Percentiles rank a stretch among this genome's conserved stretches.
Evolutionary conservation across 2,329 filamentous ascomycete species (phyloP).

Genomic region (Aspergillus tanneri): DNA sequence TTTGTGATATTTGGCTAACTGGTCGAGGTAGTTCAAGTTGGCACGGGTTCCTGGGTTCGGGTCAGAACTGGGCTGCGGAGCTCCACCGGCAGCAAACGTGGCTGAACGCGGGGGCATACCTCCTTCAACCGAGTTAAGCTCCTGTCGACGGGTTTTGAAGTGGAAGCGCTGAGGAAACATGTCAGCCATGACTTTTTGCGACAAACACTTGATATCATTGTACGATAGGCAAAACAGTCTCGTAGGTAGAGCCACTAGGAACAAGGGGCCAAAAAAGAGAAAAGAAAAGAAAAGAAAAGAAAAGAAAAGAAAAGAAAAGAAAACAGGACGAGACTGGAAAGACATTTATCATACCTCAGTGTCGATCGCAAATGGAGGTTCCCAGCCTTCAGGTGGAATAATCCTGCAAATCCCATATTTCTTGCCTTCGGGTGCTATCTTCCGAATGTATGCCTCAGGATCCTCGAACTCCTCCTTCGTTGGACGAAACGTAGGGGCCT

Average conservation of each 20-base stretch:
- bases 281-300: conserved; percentile 1
- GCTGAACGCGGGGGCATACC: conserved; percentile 57
- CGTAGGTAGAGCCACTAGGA: too few relatives aligned
- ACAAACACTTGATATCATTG: neutral
- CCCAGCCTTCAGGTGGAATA: conserved; percentile 90
- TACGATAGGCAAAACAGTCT: too few relatives aligned
- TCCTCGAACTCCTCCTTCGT: conserved; percentile 94
- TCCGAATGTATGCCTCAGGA: conserved; percentile 88
- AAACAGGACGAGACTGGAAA: too few relatives aligned
- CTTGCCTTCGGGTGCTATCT: conserved; percentile 80
- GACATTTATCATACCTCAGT: conserved; percentile 72
- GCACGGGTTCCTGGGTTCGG: conserved; percentile 73
- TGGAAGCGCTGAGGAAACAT: conserved; percentile 73
- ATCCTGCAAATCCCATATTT: conserved; percentile 95
- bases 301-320: neutral
- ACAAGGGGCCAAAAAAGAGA: conserved; percentile 3
- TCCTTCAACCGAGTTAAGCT: conserved; percentile 97
- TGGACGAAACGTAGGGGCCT: conserved; percentile 86
- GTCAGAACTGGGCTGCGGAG: conserved; percentile 41
- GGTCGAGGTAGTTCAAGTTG: conserved; percentile 93
- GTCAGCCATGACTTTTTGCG: conserved; percentile 26
- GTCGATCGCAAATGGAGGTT: conserved; percentile 92
- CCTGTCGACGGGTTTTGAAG: conserved; percentile 92
- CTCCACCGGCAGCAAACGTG: conserved; percentile 29
- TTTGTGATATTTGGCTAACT: conserved; percentile 93